Conservation (phyloP, 2,329 filamentous ascomycete species). For the Dactylella cylindrospora region DNA sequence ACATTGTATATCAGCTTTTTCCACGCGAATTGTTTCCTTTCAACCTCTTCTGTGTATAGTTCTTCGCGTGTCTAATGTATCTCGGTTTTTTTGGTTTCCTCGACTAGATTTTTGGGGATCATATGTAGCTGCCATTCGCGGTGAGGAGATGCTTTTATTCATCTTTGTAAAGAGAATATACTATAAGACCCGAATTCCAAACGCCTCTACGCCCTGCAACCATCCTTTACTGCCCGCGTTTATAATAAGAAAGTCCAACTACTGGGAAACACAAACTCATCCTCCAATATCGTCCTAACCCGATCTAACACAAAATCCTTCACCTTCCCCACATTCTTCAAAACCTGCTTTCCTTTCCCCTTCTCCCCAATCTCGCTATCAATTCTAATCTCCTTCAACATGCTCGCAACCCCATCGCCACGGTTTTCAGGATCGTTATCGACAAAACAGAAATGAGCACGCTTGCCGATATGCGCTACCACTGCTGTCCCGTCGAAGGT, state of each 20-base stretch:
- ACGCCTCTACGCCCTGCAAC: no score
- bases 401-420: conserved; percentile 63
- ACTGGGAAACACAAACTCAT: conserved; percentile 97
- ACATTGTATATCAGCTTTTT: no score
- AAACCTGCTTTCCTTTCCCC: conserved; percentile 85
- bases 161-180: no score
- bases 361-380: conserved; percentile 96
- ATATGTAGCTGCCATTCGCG: no score
- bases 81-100: no score
- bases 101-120: no score
- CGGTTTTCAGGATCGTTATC: conserved; percentile 77
- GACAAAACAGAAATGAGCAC: conserved; percentile 91
- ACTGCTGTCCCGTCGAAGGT: conserved; percentile 95
- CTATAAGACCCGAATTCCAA: no score
- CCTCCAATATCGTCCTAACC: conserved; percentile 94
- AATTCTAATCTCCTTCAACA: conserved; percentile 89
- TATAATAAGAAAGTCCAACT: conserved; percentile 96
- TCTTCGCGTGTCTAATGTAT: no score
- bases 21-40: no score
- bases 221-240: conserved; percentile 44
- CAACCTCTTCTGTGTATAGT: no score
- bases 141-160: no score
- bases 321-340: conserved; percentile 98
- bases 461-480: conserved; percentile 82
- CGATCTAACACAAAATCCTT: conserved; percentile 97